phyloP scores from a whole-genome alignment of 2,329 filamentous ascomycete genomes.

The Colletotrichum siamense region DNA sequence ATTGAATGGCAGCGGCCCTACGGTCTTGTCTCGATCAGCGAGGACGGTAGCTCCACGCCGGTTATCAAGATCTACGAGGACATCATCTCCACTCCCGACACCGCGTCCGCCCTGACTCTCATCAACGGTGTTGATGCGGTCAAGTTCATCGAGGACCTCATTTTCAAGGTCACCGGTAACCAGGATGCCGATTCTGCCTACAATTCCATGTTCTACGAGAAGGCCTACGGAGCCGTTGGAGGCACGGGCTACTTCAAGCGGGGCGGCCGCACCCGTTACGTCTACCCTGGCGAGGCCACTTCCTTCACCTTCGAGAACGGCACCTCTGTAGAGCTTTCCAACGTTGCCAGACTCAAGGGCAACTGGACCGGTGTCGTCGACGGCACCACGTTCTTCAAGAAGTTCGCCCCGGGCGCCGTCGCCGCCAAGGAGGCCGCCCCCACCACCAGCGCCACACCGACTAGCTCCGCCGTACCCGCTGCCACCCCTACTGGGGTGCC shows the following conservation, averaged over 20 bases:
- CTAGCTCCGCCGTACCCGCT: neutral
- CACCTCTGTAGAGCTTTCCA: conserved; percentile 30
- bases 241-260: conserved; percentile 31
- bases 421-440: neutral
- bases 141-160: conserved; percentile 25
- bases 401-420: conserved; percentile 29
- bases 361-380: conserved; percentile 33
- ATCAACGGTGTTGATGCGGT: conserved; percentile 30
- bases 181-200: conserved; percentile 35
- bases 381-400: conserved; percentile 35
- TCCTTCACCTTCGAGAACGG: conserved; percentile 42
- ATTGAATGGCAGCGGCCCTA: conserved; percentile 38
- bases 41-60: conserved; percentile 36
- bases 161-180: conserved; percentile 20
- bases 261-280: conserved; percentile 29
- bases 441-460: neutral
- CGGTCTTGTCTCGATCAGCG: conserved; percentile 45
- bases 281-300: conserved; percentile 35
- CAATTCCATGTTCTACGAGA: conserved; percentile 42
- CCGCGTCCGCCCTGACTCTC: conserved; percentile 23
- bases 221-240: conserved; percentile 21
- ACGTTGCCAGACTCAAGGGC: conserved; percentile 32
- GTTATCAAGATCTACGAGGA: conserved; percentile 54
- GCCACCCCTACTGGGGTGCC: neutral
- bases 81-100: conserved; percentile 29